Evolutionary conservation across 2,329 filamentous ascomycete genomes (phyloP), one percentile per base, ranked within the genome.

Genomic region (Verticillium isaacii): DNA sequence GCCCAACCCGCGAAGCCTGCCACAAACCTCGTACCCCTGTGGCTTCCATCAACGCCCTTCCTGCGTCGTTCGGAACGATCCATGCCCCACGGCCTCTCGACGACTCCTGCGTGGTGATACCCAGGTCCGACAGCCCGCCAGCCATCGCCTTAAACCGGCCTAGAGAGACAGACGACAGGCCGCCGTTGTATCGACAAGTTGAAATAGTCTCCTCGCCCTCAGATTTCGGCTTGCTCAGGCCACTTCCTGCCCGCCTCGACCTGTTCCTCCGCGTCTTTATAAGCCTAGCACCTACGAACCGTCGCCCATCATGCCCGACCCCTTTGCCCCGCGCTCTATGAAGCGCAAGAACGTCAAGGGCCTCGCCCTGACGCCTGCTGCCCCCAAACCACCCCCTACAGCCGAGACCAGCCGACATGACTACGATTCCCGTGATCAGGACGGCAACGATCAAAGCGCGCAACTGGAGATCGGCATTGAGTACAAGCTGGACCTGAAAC

Each of bases 321-420:
- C 78, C 37, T 88, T 88, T 68, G 84, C 85, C 66, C 85, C 85
- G 77, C 85, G 86, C 77, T 96, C 95, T 65, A 90, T 99, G 89
- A 98, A 97, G 88, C 90, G 94, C 83, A 97, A 98, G 86, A 99
- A 99, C 75, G 90, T 96, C 77, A 98, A 98, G 81, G 94, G 93
- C 41, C 89, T 99, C 58, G 93, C 93, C 68, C 83, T 99, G 73
- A 93, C 87, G 71, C 88, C 91, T 58, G 88, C 90, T 29, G 84
- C 90, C 56, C 89, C 92, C 52, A 92, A 92, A 65, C 81, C 86
- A 58, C 80, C 87, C 60, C 86, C 88, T 60, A 88, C 91, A 34
- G 89, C 91, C 56, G 90, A 92, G 70, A 89, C 87, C 63, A 91
- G 85, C 63, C 86, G 87, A 70, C 78, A 76, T 60, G 82, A 87